A percentile compares a stretch with the other conserved stretches of the same genome.
Evolutionary conservation across 2,329 filamentous ascomycete species (phyloP).

Genomic region (Orbilia blumenaviensis): DNA sequence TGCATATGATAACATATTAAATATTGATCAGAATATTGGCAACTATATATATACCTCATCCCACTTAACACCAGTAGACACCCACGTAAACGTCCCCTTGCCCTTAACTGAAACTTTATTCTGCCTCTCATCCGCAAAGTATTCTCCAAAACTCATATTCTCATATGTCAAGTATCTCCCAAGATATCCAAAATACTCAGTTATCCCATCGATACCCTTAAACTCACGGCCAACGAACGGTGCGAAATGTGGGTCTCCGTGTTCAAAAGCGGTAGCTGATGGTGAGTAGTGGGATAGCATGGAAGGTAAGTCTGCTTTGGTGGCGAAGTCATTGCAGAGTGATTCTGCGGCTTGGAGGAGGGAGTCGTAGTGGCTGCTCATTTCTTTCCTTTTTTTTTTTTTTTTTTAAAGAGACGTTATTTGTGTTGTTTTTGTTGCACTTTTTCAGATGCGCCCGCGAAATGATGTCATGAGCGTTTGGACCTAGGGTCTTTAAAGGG

Average conservation of each 20-base stretch:
- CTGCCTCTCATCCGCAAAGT: constrained; percentile 58
- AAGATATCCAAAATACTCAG: constrained; percentile 58
- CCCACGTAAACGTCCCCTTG: constrained; percentile 60
- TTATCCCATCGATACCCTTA: constrained; percentile 58
- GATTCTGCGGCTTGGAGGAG: constrained; percentile 59
- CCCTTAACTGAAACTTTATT: constrained; percentile 59
- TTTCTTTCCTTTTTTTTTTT: background rate
- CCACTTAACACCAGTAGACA: constrained; percentile 59
- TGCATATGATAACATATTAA: background rate
- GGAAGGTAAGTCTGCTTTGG: constrained; percentile 55
- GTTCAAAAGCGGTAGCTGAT: constrained; percentile 59
- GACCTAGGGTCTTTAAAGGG: background rate
- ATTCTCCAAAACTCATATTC: constrained; percentile 58
- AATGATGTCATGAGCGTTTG: background rate
- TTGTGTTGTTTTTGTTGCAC: constrained; percentile 11
- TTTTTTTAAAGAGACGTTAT: background rate
- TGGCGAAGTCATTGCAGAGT: constrained; percentile 60
- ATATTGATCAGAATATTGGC: too few species aligned
- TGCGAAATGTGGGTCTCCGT: constrained; percentile 60
- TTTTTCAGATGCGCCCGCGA: background rate
- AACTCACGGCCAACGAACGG: constrained; percentile 61
- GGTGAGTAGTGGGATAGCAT: constrained; percentile 59
- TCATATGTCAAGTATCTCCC: constrained; percentile 57
- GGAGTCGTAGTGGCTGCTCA: background rate
- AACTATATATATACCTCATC: constrained; percentile 56